Percentiles rank a stretch among this genome's conserved stretches.
Evolutionary conservation across 148 eudicot genomes (phyloP).

Genomic region (Silene uniflora): DNA sequence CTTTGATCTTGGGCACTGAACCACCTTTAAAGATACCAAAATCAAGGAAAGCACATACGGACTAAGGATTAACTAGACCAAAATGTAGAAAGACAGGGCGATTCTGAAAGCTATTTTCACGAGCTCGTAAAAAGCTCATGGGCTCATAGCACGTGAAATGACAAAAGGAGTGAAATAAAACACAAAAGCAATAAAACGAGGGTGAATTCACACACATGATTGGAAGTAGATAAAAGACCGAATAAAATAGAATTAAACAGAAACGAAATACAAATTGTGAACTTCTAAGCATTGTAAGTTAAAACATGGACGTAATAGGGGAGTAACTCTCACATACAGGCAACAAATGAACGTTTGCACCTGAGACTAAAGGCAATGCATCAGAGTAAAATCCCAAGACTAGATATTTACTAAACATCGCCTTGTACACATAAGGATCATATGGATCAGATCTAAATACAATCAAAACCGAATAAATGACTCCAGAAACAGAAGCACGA

Average conservation of each 20-base stretch:
- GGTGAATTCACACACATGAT: neutral
- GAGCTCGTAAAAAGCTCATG: neutral
- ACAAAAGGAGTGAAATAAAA: neutral
- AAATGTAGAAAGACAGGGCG: neutral
- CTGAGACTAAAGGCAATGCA: neutral
- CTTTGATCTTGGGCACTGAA: neutral
- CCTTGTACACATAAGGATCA: neutral
- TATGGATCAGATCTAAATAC: neutral
- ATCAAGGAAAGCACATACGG: neutral
- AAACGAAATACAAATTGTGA: neutral
- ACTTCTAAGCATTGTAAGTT: neutral
- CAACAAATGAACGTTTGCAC: neutral
- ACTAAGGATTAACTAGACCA: neutral
- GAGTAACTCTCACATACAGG: neutral
- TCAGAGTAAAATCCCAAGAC: neutral
- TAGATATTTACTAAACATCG: neutral
- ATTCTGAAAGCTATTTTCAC: neutral
- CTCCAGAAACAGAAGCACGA: neutral
- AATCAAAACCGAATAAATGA: neutral
- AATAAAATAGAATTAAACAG: neutral
- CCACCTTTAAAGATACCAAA: neutral
- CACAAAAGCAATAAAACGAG: neutral
- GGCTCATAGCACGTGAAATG: neutral
- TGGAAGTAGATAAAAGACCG: neutral
- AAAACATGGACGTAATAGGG: neutral